Conservation (phyloP, 2,329 filamentous ascomycete genomes). For the Aspergillus sp. region DNA sequence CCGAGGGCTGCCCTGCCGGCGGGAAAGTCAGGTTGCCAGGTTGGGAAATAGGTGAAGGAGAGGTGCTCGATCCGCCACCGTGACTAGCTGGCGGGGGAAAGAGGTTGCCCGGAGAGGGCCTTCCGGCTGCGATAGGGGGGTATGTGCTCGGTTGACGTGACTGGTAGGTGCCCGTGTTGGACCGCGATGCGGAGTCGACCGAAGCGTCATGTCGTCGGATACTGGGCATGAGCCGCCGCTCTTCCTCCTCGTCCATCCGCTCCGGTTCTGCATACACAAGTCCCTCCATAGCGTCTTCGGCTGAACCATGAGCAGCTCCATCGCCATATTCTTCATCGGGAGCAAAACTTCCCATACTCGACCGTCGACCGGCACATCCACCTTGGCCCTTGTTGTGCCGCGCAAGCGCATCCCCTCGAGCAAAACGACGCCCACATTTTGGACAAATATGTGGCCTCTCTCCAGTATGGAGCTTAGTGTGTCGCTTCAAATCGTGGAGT, state of each 20-base stretch:
- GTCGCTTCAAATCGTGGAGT: slow-evolving; percentile 89
- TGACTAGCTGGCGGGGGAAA: slow-evolving; percentile 58
- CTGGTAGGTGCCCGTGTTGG: slow-evolving; percentile 46
- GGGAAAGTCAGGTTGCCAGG: slow-evolving; percentile 34
- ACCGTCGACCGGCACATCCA: slow-evolving; percentile 83
- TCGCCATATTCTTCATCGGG: slow-evolving; percentile 64
- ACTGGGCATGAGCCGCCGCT: slow-evolving; percentile 54
- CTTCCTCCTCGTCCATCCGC: slow-evolving; percentile 45
- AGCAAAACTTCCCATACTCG: slow-evolving; percentile 76
- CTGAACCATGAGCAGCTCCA: slow-evolving; percentile 36
- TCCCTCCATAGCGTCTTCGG: slow-evolving; percentile 57
- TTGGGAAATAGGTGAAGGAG: slow-evolving; percentile 48
- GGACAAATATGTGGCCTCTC: slow-evolving; percentile 92
- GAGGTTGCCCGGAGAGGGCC: slow-evolving; percentile 47
- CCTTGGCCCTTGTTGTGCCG: slow-evolving; percentile 93
- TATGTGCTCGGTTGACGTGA: slow-evolving; percentile 69
- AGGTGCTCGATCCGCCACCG: slow-evolving; percentile 46
- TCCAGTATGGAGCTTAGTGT: slow-evolving; percentile 93
- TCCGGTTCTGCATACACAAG: slow-evolving; percentile 52
- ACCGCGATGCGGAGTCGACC: slow-evolving; percentile 44
- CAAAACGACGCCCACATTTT: slow-evolving; percentile 91
- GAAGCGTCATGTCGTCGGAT: slow-evolving; percentile 64
- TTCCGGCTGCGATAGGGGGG: slow-evolving; percentile 58
- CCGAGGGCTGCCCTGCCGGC: slow-evolving; percentile 32
- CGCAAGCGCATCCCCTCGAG: slow-evolving; percentile 86